These are phyloP conservation scores for Lactarius trivialis DNA, from an alignment of 768 basidiomycete species.

Conservation along the genomic window DNA sequence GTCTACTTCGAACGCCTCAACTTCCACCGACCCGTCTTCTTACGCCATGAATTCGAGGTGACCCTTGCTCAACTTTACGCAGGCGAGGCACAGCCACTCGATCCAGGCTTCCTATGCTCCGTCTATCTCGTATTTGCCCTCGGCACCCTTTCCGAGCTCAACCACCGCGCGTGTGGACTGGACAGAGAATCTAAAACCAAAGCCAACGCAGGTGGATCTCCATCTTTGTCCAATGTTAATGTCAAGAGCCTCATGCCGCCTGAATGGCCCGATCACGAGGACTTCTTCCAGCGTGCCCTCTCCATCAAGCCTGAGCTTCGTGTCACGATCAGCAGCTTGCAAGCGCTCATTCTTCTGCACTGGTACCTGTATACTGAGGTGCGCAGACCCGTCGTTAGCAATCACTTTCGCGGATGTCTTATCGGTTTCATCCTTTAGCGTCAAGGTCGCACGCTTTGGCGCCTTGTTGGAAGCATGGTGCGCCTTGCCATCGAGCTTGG, in stretches of 20 bases:
- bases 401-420: slow-evolving; percentile 7
- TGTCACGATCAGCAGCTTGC: slow-evolving; percentile 75
- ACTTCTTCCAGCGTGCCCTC: slow-evolving; percentile 77
- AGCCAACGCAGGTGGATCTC: slow-evolving; percentile 31
- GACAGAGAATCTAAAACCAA: slow-evolving; percentile 40
- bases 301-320: slow-evolving; percentile 75
- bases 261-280: slow-evolving; percentile 75
- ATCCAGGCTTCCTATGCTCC: slow-evolving; percentile 75
- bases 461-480: slow-evolving; percentile 78
- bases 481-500: slow-evolving; percentile 79
- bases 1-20: slow-evolving; percentile 76
- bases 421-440: slow-evolving; percentile 41
- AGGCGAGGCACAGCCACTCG: slow-evolving; percentile 44
- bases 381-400: slow-evolving; percentile 21
- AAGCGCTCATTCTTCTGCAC: slow-evolving; percentile 76
- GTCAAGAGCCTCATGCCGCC: slow-evolving; percentile 58
- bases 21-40: slow-evolving; percentile 70
- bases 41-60: slow-evolving; percentile 60
- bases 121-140: slow-evolving; percentile 73
- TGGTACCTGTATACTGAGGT: slow-evolving; percentile 91
- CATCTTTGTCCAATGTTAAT: slow-evolving; percentile 28
- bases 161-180: slow-evolving; percentile 54
- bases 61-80: slow-evolving; percentile 63
- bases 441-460: slow-evolving; percentile 86
- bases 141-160: slow-evolving; percentile 77